These are phyloP conservation scores for Saccharomycopsis fermentans DNA, from an alignment of 805 yeast species.

Conservation along the genomic window DNA sequence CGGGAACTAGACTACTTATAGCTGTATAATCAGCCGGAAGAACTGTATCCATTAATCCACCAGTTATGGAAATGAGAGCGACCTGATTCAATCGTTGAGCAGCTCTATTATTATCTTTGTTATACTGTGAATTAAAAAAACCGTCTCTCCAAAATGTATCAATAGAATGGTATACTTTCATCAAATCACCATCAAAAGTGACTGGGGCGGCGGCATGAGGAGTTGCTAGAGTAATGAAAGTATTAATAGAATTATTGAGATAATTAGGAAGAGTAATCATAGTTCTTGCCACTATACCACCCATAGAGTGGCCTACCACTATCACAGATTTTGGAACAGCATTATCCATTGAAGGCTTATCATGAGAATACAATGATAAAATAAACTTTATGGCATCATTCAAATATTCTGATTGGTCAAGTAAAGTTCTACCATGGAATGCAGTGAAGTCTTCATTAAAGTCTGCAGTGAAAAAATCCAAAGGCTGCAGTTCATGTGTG, in stretches of 20 bases:
- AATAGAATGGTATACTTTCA: slow-evolving; percentile 60
- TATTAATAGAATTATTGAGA: slow-evolving; percentile 58
- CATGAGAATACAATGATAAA: slow-evolving; percentile 44
- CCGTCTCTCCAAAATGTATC: slow-evolving; percentile 77
- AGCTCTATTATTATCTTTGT: slow-evolving; percentile 25
- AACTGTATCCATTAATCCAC: slow-evolving; percentile 69
- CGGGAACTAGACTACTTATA: slow-evolving; percentile 60
- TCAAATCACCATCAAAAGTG: slow-evolving; percentile 83
- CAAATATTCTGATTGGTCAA: slow-evolving; percentile 87
- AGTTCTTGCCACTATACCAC: slow-evolving; percentile 87
- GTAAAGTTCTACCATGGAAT: slow-evolving; percentile 84
- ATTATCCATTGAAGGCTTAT: slow-evolving; percentile 28
- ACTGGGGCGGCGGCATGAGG: slow-evolving; percentile 92
- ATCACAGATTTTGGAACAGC: slow-evolving; percentile 46
- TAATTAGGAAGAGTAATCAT: slow-evolving; percentile 77
- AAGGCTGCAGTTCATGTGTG: slow-evolving; percentile 20
- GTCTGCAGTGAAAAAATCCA: slow-evolving; percentile 87
- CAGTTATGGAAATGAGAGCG: slow-evolving; percentile 76
- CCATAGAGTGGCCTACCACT: slow-evolving; percentile 90
- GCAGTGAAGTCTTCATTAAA: slow-evolving; percentile 96
- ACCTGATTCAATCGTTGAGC: slow-evolving; percentile 42
- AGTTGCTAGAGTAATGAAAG: slow-evolving; percentile 76
- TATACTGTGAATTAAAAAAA: slow-evolving; percentile 26
- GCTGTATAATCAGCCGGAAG: slow-evolving; percentile 88
- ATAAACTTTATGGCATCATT: slow-evolving; percentile 82